Conservation (phyloP, 805 yeast genomes). For the Kuraishia borneana region DNA sequence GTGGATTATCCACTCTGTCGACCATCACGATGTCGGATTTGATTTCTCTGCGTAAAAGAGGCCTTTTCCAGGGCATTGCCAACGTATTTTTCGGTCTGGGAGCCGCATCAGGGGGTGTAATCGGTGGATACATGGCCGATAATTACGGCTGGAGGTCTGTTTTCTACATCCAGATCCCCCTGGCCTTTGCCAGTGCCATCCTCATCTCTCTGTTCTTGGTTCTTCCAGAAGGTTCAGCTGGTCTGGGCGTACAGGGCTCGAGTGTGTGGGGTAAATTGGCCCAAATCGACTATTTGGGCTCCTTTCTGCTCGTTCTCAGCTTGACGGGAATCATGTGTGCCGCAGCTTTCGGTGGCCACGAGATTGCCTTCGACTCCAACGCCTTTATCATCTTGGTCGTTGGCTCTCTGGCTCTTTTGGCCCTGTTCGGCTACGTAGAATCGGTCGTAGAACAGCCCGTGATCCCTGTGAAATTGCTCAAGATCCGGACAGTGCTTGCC, state of each 20-base stretch:
- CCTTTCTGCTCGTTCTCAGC: conserved; percentile 44
- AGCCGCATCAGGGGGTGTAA: conserved; percentile 57
- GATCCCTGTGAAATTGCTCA: conserved; percentile 49
- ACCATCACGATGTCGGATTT: conserved; percentile 71
- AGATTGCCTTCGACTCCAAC: conserved; percentile 32
- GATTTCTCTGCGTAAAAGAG: conserved; percentile 67
- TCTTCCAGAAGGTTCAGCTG: conserved; percentile 35
- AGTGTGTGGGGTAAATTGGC: conserved; percentile 33
- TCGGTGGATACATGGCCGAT: conserved; percentile 47
- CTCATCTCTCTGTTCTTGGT: conserved; percentile 25
- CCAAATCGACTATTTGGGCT: conserved; percentile 60
- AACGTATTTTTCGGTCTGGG: conserved; percentile 73
- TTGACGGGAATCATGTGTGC: conserved; percentile 51
- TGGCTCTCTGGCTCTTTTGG: conserved; percentile 21
- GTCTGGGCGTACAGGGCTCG: conserved; percentile 37
- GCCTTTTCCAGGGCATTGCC: conserved; percentile 73
- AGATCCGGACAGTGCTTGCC: conserved; percentile 47
- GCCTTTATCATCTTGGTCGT: conserved; percentile 23
- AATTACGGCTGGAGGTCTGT: conserved; percentile 59
- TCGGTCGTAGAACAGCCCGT: conserved; percentile 44
- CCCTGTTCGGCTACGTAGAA: conserved; percentile 41
- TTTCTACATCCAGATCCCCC: conserved; percentile 41
- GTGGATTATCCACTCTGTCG: conserved; percentile 68
- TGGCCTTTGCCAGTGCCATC: conserved; percentile 29
- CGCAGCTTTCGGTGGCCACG: conserved; percentile 56